Evolutionary conservation across 2,329 filamentous ascomycete genomes (phyloP), one percentile per base, ranked within the genome.

Genomic region (Cladosporium sp.): DNA sequence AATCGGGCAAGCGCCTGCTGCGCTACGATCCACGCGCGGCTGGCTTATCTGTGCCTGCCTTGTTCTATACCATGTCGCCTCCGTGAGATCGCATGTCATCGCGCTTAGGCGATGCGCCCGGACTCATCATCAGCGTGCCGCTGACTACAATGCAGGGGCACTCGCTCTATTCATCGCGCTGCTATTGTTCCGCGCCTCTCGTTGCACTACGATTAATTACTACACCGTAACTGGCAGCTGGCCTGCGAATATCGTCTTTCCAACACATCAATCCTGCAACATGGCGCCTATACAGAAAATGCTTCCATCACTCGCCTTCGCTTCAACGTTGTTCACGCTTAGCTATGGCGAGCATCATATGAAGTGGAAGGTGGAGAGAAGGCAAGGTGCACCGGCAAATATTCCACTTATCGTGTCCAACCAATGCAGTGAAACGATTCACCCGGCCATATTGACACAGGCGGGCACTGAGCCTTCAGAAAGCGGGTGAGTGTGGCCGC

Each of bases 381-480:
- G 74, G 26, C 75, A 75, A 65, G 64, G 59, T 60, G 67, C 59
- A 59, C 61, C 65, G 38, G 67, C 66, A 49, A 69, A 69, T 30
- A 74, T 75, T 1, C 89, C 90, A 7, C 80, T 95, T 30, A 81
- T 87, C 7, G 82, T 95, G 65, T 89, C 87, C 66, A 96, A 94
- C 78, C 83, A 84, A 65, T 96, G 92, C 73, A 81, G 82, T 11
- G 85, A 90, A 24, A 87, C 85, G 0, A 87, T 95, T 69, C 94
- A 90, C 85, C 92, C 92, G 1, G 92, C 87, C 11, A 86, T 95
- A 67, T 85, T 86, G 15, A 92, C 91, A 0, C 90, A 93, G 73
- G 83, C 86, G 57, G 92, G 92, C 26, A 86, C 85, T 15, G 89
- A 88, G 0, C 90, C 91, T 7, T 83, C 83, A 2, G 83, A 82